Base-by-base conservation (phyloP, 1,284 basidiomycete species). In the Moesziomyces parantarcticus region DNA sequence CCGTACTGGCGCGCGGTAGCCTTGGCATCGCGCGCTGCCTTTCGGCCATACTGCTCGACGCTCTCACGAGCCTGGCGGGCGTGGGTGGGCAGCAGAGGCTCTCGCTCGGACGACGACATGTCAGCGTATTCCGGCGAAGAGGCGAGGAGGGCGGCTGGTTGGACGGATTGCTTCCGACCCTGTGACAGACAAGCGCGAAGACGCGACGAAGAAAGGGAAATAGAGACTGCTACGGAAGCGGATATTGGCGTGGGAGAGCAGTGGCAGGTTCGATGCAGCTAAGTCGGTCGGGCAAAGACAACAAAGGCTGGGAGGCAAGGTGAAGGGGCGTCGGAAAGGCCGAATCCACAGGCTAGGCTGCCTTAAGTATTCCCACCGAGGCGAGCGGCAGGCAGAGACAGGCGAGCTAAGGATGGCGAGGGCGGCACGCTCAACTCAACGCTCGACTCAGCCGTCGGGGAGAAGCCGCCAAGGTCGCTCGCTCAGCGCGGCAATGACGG, bases 1-100 rank as follows among this genome's bases (percentile, higher is more conserved):
- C 71, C 71, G 47, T 75, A 68, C 11, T 59, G 53, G 22, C 65
- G 58, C 21, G 70, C 62, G 29, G 66, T 60, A 26, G 58, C 21
- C 59, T 70, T 75, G 61, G 61, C 66, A 41, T 69, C 71, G 43
- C 59, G 62, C 34, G 58, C 58, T 34, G 54, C 63, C 40, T 66
- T 43, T 26, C 5, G 29, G 59, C 66, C 58, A 40, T 57, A 62
- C 50, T 70, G 43, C 34, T 63, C 62, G 42, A 47, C 62, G 32
- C 50, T 26, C 57, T 58, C 41, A 21, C 58, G 60, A 13, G 61
- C 62, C 23, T 66, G 50, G 23, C 56, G 58, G 52, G 47, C 55
- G 56, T 65, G 55, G 23, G 71, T 75, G 43, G 71, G 71, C 6
- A 75, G 58, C 20, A 75, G 62, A 20, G 71, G 71, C 51, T 75